Percentiles rank a stretch among this genome's conserved stretches.
These are phyloP conservation scores for Xylaria palmicola DNA, from an alignment of 495 filamentous ascomycete genomes.

Conservation along the genomic window DNA sequence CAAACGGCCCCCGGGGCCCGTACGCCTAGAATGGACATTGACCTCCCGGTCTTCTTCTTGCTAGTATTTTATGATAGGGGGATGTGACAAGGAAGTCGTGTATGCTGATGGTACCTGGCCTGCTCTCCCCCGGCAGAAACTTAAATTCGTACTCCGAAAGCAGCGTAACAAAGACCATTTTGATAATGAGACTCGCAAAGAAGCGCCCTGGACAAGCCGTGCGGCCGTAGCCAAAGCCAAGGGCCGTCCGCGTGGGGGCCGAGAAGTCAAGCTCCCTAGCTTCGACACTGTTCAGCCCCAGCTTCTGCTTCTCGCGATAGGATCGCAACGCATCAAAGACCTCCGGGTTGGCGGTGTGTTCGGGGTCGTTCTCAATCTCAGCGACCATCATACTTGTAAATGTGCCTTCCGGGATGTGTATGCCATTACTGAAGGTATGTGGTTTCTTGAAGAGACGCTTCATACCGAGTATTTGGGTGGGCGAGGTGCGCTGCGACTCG, in stretches of 20 bases:
- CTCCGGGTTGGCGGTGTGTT: conserved; percentile 14
- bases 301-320: conserved; percentile 12
- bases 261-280: conserved; percentile 12
- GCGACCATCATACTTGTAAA: conserved; percentile 10
- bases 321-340: conserved; percentile 23
- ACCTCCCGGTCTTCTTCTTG: neutral
- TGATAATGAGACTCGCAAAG: conserved; percentile 22
- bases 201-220: conserved; percentile 26
- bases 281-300: neutral
- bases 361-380: conserved; percentile 23
- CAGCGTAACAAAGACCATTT: conserved; percentile 25
- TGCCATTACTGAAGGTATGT: conserved; percentile 15
- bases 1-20: too few species aligned
- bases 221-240: conserved; percentile 28
- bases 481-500: conserved; percentile 15
- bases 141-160: conserved; percentile 21
- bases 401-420: conserved; percentile 15
- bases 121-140: conserved; percentile 11
- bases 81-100: conserved; percentile 10
- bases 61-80: neutral
- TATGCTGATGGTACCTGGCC: conserved; percentile 8
- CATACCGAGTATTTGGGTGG: neutral
- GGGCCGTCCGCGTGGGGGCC: neutral
- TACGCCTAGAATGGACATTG: neutral
- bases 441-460: conserved; percentile 10